Evolutionary conservation across 768 basidiomycete genomes (phyloP).

Genomic region (Pleurotus ostreatus): DNA sequence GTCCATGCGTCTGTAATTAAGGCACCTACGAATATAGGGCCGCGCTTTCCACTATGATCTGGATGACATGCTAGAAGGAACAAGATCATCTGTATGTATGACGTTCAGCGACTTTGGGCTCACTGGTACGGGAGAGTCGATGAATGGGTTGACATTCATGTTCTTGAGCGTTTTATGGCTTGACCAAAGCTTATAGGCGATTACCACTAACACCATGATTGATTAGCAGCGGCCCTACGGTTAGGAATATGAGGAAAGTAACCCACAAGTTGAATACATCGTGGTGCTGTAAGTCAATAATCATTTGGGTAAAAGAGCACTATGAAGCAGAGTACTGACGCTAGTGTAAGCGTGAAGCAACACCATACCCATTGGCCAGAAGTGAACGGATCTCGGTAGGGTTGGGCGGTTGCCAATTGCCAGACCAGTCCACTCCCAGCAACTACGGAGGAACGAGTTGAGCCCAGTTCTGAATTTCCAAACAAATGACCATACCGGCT

Average conservation of each 20-base stretch:
- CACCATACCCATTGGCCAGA: not conserved
- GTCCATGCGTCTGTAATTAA: not conserved
- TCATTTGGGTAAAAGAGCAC: not conserved
- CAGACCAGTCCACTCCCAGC: not conserved
- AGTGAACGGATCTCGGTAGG: not conserved
- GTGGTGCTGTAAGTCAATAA: not conserved
- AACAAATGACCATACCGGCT: not conserved
- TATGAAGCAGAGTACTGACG: not conserved
- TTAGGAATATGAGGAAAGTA: no score
- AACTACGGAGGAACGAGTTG: not conserved
- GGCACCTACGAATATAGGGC: not conserved
- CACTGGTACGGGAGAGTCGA: not conserved
- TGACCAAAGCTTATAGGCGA: slow-evolving; percentile 2
- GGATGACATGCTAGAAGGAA: not conserved
- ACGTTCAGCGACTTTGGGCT: not conserved
- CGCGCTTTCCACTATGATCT: not conserved
- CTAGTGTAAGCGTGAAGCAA: not conserved
- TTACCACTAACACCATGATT: not conserved
- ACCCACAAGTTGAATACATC: not conserved
- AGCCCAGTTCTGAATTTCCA: no score
- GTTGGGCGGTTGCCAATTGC: not conserved
- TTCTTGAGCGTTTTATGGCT: not conserved
- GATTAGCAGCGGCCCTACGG: not conserved
- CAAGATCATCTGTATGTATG: not conserved
- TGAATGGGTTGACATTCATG: not conserved